phyloP scores from a whole-genome alignment of 2,329 filamentous ascomycete genomes.

The Nigrospora osmanthi region DNA sequence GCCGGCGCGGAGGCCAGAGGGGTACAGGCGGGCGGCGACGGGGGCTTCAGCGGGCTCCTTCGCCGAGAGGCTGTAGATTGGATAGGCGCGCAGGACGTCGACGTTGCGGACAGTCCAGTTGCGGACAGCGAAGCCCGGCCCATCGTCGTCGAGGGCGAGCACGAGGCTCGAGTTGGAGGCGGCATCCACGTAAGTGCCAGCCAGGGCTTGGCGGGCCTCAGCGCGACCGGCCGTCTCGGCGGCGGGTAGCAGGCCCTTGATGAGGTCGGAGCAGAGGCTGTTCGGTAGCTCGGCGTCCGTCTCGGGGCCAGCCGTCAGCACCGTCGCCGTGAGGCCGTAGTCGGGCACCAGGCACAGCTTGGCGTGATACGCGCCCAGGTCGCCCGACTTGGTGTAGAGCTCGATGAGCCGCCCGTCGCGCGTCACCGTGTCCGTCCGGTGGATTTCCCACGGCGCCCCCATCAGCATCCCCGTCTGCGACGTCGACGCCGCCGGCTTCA shows the following conservation, averaged over 20 bases:
- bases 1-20: conserved; percentile 11
- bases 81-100: conserved; percentile 13
- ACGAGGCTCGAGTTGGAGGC: conserved; percentile 7
- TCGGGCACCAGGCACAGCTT: conserved; percentile 18
- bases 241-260: conserved; percentile 8
- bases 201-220: conserved; percentile 12
- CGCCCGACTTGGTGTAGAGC: conserved; percentile 20
- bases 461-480: conserved; percentile 27
- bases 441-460: conserved; percentile 36
- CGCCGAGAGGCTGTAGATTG: neutral
- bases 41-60: neutral
- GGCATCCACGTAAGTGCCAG: conserved; percentile 11
- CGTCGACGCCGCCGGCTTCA: conserved; percentile 30
- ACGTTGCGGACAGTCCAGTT: conserved; percentile 18
- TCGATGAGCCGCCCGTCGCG: conserved; percentile 16
- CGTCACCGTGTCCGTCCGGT: conserved; percentile 19
- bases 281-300: conserved; percentile 21
- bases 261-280: conserved; percentile 10
- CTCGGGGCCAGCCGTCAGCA: conserved; percentile 17
- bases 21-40: conserved; percentile 17
- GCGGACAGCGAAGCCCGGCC: conserved; percentile 16
- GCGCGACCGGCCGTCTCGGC: conserved; percentile 15
- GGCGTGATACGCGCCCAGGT: conserved; percentile 18
- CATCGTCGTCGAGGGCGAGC: conserved; percentile 12
- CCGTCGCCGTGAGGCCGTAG: conserved; percentile 17